phyloP scores from a whole-genome alignment of 345 rosid species.

The Reutealis trisperma region DNA sequence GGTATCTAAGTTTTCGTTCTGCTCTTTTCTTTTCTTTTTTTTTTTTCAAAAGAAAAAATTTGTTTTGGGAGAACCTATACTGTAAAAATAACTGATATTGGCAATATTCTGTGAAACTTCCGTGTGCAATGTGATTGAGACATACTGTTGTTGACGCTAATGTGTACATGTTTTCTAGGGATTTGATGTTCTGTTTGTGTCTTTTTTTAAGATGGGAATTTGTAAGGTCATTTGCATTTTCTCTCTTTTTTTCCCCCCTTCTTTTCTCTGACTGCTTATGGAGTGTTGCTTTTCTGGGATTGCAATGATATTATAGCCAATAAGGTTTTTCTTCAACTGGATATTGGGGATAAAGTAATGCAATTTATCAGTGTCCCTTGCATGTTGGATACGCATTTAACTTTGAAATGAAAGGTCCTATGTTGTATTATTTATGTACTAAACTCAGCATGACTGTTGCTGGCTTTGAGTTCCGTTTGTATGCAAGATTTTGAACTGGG shows the following conservation, averaged over 20 bases:
- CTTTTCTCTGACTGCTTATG: not conserved
- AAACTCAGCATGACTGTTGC: not conserved
- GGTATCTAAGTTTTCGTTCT: not conserved
- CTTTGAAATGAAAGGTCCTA: not conserved
- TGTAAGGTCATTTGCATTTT: not conserved
- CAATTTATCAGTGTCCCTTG: not conserved
- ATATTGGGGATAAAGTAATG: not conserved
- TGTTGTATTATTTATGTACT: not conserved
- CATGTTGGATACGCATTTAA: not conserved
- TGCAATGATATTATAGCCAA: not conserved
- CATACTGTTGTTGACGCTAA: not conserved
- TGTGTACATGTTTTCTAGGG: not conserved
- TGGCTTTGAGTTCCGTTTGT: conserved; percentile 8
- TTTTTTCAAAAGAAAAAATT: not conserved
- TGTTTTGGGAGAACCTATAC: not conserved
- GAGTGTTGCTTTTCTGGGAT: not conserved
- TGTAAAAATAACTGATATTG: not conserved
- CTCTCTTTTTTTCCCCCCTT: not conserved
- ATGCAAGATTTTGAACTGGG: not conserved
- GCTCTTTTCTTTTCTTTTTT: too few species aligned
- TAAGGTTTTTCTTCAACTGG: not conserved
- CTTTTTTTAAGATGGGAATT: not conserved
- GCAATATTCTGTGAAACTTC: not conserved
- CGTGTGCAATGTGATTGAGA: not conserved
- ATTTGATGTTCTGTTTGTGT: not conserved